phyloP scores from a whole-genome alignment of 2,329 filamentous ascomycete species.

The Microcyclospora tardicrescens region DNA sequence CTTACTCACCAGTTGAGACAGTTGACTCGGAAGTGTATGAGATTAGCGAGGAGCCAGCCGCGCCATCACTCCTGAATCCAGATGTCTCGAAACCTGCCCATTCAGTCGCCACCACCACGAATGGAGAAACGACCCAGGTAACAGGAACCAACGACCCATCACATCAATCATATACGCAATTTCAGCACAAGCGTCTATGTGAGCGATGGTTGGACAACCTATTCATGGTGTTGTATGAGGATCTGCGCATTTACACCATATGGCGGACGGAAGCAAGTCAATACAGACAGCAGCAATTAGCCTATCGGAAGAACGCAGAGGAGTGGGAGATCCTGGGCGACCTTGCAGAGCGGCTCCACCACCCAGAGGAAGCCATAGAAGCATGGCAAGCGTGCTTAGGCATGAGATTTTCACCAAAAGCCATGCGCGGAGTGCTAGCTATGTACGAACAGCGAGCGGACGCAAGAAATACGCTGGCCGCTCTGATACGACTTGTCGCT shows the following conservation, averaged over 20 bases:
- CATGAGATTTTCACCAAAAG: conserved; percentile 85
- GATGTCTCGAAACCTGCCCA: conserved; percentile 23
- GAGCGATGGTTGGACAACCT: conserved; percentile 97
- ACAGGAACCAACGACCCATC: conserved; percentile 38
- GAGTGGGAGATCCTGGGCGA: conserved; percentile 98
- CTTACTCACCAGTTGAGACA: background rate
- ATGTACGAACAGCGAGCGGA: conserved; percentile 67
- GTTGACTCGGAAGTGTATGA: conserved; percentile 3
- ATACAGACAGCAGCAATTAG: conserved; percentile 80
- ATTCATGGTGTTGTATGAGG: conserved; percentile 98
- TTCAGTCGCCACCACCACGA: conserved; percentile 21
- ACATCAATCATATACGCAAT: conserved; percentile 68
- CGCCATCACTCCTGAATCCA: conserved; percentile 18
- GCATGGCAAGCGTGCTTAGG: conserved; percentile 80
- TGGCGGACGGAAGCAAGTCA: conserved; percentile 98
- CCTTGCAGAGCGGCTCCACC: conserved; percentile 82
- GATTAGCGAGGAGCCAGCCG: conserved; percentile 15
- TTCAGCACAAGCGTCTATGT: conserved; percentile 93
- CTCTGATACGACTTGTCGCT: conserved; percentile 81
- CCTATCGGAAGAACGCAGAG: conserved; percentile 92
- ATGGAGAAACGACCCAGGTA: conserved; percentile 19
- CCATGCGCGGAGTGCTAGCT: conserved; percentile 70
- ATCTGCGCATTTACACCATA: conserved; percentile 95
- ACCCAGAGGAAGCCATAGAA: conserved; percentile 80
- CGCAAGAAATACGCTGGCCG: conserved; percentile 66